A percentile compares a stretch with the other conserved stretches of the same genome.
Evolutionary conservation across 352 stramenopile species (phyloP).

Genomic region (Phytophthora idaei): DNA sequence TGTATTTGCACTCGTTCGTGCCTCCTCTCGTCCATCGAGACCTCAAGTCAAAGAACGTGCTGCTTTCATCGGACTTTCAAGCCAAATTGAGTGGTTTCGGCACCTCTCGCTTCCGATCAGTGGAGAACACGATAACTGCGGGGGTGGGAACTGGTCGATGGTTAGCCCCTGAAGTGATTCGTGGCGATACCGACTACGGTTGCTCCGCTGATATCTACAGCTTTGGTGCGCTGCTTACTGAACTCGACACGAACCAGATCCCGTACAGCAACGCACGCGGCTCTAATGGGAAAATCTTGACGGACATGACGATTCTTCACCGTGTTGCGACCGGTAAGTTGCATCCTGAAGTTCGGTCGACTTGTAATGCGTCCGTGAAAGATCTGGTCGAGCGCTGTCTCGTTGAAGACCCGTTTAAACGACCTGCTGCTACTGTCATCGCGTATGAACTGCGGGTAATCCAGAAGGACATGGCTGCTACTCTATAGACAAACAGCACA

Average conservation of each 20-base stretch:
- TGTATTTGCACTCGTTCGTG: conserved; percentile 23
- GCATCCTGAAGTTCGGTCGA: conserved; percentile 17
- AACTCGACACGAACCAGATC: neutral
- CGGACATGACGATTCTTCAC: conserved; percentile 60
- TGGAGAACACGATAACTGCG: conserved; percentile 2
- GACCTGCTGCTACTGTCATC: conserved; percentile 24
- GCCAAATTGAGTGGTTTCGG: conserved; percentile 63
- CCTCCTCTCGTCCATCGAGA: conserved; percentile 46
- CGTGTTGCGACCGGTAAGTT: conserved; percentile 49
- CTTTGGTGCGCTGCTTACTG: conserved; percentile 5
- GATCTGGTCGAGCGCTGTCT: conserved; percentile 25
- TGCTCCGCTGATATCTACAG: conserved; percentile 2
- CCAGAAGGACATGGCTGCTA: conserved; percentile 35
- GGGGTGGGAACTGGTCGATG: neutral
- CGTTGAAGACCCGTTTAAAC: conserved; percentile 17
- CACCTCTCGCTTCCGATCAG: conserved; percentile 11
- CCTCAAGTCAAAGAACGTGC: conserved; percentile 63
- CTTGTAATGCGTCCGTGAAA: conserved; percentile 17
- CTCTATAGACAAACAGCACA: conserved; percentile 6
- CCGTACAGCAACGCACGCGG: conserved; percentile 32
- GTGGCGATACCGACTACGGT: conserved; percentile 2
- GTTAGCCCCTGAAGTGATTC: conserved; percentile 6
- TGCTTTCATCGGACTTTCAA: conserved; percentile 38
- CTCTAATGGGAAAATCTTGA: conserved; percentile 46
- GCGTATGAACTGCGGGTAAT: conserved; percentile 32